Evolutionary conservation across 2,329 filamentous ascomycete species (phyloP), one percentile per base, ranked within the genome.

Genomic region (Macroventuria anomochaeta): DNA sequence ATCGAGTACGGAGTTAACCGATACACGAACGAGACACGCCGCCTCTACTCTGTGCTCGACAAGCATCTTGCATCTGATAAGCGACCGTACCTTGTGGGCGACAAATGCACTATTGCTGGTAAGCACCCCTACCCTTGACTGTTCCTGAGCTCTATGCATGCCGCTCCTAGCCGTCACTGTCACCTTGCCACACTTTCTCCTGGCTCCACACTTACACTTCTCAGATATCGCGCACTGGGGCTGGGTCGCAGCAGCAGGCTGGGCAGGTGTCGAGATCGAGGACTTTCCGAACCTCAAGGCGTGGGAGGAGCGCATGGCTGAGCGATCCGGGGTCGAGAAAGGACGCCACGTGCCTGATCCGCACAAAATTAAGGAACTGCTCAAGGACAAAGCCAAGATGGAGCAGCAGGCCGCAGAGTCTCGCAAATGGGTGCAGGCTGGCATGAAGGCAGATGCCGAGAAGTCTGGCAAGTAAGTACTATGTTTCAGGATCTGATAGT

Each of bases 1-100:
- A 93, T 96, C 65, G 80, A 87, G 67, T 96, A 96, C 71, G 91
- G 88, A 58, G 85, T 96, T 49, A 85, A 90, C 68, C 84, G 92
- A 40, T 96, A 96, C 77, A 79, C 82, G 69, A 95, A 91, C 70
- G 92, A 96, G 77, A 91, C 89, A 0, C 83, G 88, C n/a, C 86
- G 92, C 2, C 80, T 96, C 1, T 96, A 95, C 77, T 81, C 85
- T 44, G 88, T 91, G 17, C 78, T 96, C 54, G 87, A 96, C 68
- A 85, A 82, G 40, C 86, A 92, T 49, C 83, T 96, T 5, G 68
- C 75, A 7, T 70, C 73, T 11, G 80, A 76, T 33, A 77, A 79
- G 43, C 77, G 75, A 8, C 77, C 79, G 11, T 86, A 81, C 63
- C 65, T 86, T 10, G 80, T 83, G 5, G 89, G 89, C 29, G 84